Base-by-base conservation (phyloP, 2,329 filamentous ascomycete genomes). In the Verticillium albo-atrum region DNA sequence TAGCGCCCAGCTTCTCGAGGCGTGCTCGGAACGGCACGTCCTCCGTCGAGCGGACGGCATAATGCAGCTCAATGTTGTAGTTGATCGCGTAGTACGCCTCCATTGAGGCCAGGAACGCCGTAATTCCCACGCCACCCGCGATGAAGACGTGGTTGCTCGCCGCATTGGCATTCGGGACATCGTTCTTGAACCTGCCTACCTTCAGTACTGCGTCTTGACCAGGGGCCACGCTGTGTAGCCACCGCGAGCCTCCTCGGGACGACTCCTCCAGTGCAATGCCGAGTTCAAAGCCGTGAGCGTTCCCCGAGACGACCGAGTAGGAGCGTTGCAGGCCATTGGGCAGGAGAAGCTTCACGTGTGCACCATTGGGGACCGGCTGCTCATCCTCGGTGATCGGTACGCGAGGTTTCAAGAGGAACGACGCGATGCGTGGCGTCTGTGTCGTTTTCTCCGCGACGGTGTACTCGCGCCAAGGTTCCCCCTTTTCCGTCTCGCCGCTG, bases 61-160 rank as follows among this genome's bases (percentile, higher is more conserved):
- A 88, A 71, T 89, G 86, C 47, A 89, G 70, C 25, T 76, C 74
- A 37, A 78, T 79, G 59, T 79, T 78, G 68, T 72, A 81, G 65
- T 85, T 76, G 60, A 82, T 80, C 4, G 65, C 32, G 17, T 71
- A 67, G 61, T 78, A 77, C 1, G 30, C 57, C 55, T 80, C 71
- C 3, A 84, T 67, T 26, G 85, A 72, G 1, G 74, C 66, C 9
- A 89, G 66, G 63, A 89, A 89, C 0, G 87, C 87, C 2, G 87
- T 89, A 62, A 89, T 82, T 0, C 87, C 87, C 30, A 89, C 84
- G 0, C 87, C 87, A 10, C 83, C 87, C 0, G 79, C 84, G 30
- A 90, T 81, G 65, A 89, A 84, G 42, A 89, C 75, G 63, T 89
- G 86, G 55, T 82, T 77, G 63, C 82, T 84, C 7, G 82, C 82